Evolutionary conservation across 1,284 basidiomycete species (phyloP), one percentile per base, ranked within the genome.

Genomic region (Cronartium quercuum): DNA sequence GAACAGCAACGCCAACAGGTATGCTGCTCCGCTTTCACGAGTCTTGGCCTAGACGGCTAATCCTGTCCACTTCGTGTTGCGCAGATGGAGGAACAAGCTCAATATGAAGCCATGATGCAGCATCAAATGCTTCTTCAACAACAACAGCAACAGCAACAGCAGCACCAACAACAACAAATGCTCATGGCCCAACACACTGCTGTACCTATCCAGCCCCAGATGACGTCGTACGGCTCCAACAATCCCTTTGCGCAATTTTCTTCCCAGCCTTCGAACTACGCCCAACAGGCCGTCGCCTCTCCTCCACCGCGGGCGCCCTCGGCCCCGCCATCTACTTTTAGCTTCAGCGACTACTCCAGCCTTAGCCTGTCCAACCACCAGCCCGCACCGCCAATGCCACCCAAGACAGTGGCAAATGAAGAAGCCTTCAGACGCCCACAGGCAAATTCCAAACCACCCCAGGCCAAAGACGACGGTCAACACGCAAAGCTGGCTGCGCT

Each of bases 221-320:
- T 83, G 24, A 88, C 87, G 1, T 85, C 85, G 4, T 86, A 86
- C 78, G 92, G 93, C 15, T 91, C 92, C 58, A 98, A 98, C 85
- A 98, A 98, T 82, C 94, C 94, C 0, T 97, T 96, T 80, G 90
- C 90, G 0, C 78, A 78, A 29, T 78, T 79, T 35, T 66, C 78
- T n/a, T n/a, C n/a, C 3, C 77, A 79, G 9, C 76, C 77, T 18
- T 75, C 63, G 66, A 41, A 65, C 47, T 68, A 13, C 29, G 75
- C 1, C 67, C 76, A 7, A 64, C 67, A 1, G 62, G 66, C n/a
- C 65, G 70, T 4, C 66, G 76, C 6, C 70, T 61, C 21, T 60
- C 57, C 44, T 57, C 68, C 63, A 24, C 35, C 55, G 34, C 21
- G 77, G 63, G 35, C 63, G 47, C 61, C 79, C 73, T 62, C 78